Base-by-base conservation (phyloP, 2,329 filamentous ascomycete species). In the Myriosclerotinia curreyana region DNA sequence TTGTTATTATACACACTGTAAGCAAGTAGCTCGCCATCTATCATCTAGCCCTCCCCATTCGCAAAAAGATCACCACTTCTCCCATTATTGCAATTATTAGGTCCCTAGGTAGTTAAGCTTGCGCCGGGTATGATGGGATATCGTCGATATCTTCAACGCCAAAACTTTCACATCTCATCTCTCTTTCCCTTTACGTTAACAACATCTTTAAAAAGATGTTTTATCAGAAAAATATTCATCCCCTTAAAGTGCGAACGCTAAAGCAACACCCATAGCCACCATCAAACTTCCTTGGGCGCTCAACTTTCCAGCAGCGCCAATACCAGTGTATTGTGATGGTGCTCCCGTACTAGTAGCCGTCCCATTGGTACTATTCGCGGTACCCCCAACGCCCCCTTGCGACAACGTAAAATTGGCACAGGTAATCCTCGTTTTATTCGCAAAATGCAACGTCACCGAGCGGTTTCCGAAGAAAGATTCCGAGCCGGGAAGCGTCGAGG, bases 381-480 rank as follows among this genome's bases (percentile, higher is more conserved):
- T 28, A 7, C 38, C 25, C 2, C 44, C 54, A 1, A 31, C 28
- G 11, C 22, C 40, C 5, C 36, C 28, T 8, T 52, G 28, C 31
- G 50, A 14, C 25, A 65, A 20, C 34, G 71, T 74, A 72, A 89
- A 87, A 79, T 86, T 87, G 75, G 84, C 86, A 72, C 86, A 89
- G 11, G 81, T 82, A 70, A 89, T 82, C 67, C 86, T 82, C 1
- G 83, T 87, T 75, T 80, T 84, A 78, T 88, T 87, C 70, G 78
- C 78, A 69, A 81, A 86, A 77, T 90, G 87, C 65, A 90, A 71
- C 52, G 87, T 85, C 65, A 90, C 75, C 65, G 84, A 86, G 66
- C 83, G 81, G 77, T 89, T 86, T 53, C 85, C 86, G 65, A 90
- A 83, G 78, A 85, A 90, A 59, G 82, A 78, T 8, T 78, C 79